phyloP scores from a whole-genome alignment of 371 early-diverging fungal species.

The Smittium culicis region DNA sequence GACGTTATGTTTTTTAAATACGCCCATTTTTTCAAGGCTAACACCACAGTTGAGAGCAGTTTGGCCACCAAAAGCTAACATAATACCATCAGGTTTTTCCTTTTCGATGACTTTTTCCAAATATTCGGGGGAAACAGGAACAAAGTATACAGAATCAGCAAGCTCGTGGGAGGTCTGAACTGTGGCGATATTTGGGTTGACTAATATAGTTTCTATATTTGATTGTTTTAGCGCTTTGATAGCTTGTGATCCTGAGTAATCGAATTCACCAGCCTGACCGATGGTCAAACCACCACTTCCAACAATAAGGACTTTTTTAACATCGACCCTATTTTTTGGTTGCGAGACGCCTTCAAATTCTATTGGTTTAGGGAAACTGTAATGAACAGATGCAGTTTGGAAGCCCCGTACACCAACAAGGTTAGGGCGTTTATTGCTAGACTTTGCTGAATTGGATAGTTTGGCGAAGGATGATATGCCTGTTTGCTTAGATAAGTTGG shows the following conservation, averaged over 20 bases:
- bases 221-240: conserved; percentile 94
- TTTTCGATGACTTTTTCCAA: conserved; percentile 79
- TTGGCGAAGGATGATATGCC: too few species aligned
- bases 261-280: conserved; percentile 97
- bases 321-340: conserved; percentile 28
- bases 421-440: too few species aligned
- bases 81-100: conserved; percentile 90
- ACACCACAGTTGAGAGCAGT: conserved; percentile 89
- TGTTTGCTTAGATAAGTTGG: too few species aligned
- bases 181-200: conserved; percentile 95
- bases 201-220: conserved; percentile 77
- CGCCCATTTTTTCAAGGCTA: conserved; percentile 59
- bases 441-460: too few species aligned
- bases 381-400: conserved; percentile 42
- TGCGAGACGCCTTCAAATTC: conserved; percentile 18
- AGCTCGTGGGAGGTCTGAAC: conserved; percentile 91
- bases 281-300: conserved; percentile 93
- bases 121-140: conserved; percentile 84
- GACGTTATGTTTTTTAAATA: conserved; percentile 69
- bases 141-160: conserved; percentile 88
- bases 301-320: conserved; percentile 78
- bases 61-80: conserved; percentile 89
- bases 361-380: conserved; percentile 27
- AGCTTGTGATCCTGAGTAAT: conserved; percentile 92
- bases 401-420: conserved; percentile 52